Conservation (phyloP, 768 basidiomycete species). For the Steccherinum ochraceum region DNA sequence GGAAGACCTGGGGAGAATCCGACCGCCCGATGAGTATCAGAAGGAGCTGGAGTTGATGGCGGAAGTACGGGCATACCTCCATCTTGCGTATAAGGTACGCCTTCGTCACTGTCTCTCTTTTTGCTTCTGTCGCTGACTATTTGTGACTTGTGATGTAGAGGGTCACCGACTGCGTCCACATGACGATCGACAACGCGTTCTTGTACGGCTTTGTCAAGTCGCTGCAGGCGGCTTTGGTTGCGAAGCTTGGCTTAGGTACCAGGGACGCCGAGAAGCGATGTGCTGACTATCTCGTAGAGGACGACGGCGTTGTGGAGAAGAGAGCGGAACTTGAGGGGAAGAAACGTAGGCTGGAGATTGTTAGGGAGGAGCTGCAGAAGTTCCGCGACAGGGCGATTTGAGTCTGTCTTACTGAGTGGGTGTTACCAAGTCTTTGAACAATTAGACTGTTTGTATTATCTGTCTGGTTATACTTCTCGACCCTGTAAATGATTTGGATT, state of each 20-base stretch:
- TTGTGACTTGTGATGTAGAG: constrained; percentile 35
- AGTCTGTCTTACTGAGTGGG: too few species aligned
- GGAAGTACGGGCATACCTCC: constrained; percentile 65
- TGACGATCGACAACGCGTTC: constrained; percentile 45
- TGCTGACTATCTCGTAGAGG: constrained; percentile 38
- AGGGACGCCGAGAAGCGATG: constrained; percentile 29
- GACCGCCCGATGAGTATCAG: constrained; percentile 46
- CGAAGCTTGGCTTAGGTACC: constrained; percentile 31
- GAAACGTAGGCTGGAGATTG: constrained; percentile 32
- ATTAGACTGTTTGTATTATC: too few species aligned
- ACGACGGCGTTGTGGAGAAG: constrained; percentile 28
- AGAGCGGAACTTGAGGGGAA: constrained; percentile 29
- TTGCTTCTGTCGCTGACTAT: neutral
- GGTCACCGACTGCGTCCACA: constrained; percentile 49
- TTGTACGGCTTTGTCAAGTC: constrained; percentile 25
- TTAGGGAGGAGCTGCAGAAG: constrained; percentile 33
- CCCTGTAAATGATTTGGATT: too few species aligned
- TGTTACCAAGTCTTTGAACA: too few species aligned
- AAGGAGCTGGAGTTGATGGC: constrained; percentile 62
- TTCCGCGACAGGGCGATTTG: too few species aligned
- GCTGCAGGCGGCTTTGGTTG: constrained; percentile 28
- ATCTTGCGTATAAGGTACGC: constrained; percentile 41
- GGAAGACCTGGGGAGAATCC: constrained; percentile 39
- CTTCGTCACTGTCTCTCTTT: neutral
- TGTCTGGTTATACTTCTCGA: too few species aligned